These are phyloP conservation scores for Diaporthe amygdali DNA, from an alignment of 2,329 filamentous ascomycete genomes.

Conservation along the genomic window DNA sequence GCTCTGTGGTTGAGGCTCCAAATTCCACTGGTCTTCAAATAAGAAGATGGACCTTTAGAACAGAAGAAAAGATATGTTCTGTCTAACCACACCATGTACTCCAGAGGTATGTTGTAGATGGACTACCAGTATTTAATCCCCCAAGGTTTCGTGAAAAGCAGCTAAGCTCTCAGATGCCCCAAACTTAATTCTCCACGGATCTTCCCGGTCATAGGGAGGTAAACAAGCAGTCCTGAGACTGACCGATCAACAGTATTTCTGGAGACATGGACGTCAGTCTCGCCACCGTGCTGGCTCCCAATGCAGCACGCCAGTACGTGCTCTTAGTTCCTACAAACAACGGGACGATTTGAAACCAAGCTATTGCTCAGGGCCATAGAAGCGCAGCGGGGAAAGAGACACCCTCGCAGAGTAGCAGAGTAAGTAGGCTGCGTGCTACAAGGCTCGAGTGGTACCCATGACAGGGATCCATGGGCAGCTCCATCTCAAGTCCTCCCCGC, in stretches of 20 bases:
- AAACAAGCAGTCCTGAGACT: neutral
- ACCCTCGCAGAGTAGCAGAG: neutral
- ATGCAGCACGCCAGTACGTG: neutral
- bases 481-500: slow-evolving; percentile 11
- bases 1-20: too few species aligned
- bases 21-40: too few species aligned
- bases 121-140: too few species aligned
- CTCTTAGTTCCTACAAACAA: neutral
- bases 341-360: neutral
- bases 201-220: neutral
- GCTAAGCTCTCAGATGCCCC: neutral
- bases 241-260: neutral
- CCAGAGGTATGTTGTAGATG: too few species aligned
- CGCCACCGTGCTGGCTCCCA: neutral
- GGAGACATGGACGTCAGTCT: neutral
- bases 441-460: neutral
- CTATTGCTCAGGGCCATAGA: neutral
- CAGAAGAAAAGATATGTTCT: too few species aligned
- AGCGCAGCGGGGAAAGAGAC: neutral
- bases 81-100: too few species aligned
- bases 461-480: slow-evolving; percentile 3
- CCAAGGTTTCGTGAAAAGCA: too few species aligned
- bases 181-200: neutral
- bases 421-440: neutral
- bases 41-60: too few species aligned